Percentiles rank a stretch among this genome's conserved stretches.
phyloP scores from a whole-genome alignment of 305 asterid species.

The Stenogyne calaminthoides region DNA sequence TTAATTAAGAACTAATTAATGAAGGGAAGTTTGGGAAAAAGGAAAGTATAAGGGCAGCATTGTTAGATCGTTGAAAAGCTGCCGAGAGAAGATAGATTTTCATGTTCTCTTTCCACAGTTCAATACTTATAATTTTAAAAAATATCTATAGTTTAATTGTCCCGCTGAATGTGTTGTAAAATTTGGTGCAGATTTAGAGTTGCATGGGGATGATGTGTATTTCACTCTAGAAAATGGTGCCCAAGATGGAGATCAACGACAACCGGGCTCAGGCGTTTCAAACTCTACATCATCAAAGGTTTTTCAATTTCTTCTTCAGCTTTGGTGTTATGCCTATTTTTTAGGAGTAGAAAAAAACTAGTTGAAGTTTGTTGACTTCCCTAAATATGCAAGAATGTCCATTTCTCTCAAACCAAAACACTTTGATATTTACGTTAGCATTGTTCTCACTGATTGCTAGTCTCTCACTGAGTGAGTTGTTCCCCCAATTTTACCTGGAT shows the following conservation, averaged over 20 bases:
- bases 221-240: conserved; percentile 75
- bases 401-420: background rate
- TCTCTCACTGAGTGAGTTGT: background rate
- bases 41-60: no score
- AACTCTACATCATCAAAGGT: conserved; percentile 64
- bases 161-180: conserved; percentile 6
- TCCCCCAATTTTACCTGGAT: background rate
- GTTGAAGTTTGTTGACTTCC: background rate
- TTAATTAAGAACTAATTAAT: background rate
- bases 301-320: conserved; percentile 5
- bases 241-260: conserved; percentile 59
- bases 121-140: background rate
- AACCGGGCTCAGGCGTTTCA: conserved; percentile 42
- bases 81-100: background rate
- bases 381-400: background rate
- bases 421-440: background rate
- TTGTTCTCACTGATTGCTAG: background rate
- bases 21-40: background rate
- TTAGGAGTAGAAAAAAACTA: conserved; percentile 7
- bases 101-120: background rate
- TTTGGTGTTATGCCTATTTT: background rate
- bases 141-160: background rate
- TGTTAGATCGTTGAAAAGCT: background rate
- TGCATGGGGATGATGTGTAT: conserved; percentile 94
- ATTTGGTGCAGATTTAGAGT: conserved; percentile 70